Evolutionary conservation across 2,329 filamentous ascomycete species (phyloP).

Genomic region (Dactylellina cionopaga): DNA sequence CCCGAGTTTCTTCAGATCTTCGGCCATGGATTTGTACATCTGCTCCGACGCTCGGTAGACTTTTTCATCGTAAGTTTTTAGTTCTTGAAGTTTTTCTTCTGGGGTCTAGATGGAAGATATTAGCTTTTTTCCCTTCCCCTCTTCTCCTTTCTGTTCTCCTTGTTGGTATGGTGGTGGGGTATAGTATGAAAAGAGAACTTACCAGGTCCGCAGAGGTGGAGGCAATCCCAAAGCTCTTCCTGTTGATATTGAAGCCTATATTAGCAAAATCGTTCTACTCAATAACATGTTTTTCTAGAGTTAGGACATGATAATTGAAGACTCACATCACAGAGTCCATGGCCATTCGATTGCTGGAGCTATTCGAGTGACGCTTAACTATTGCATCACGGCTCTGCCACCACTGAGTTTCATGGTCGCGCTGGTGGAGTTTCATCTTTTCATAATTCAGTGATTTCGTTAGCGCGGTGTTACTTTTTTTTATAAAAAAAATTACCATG

Average conservation of each 20-base stretch:
- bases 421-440: conserved; percentile 55
- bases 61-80: conserved; percentile 54
- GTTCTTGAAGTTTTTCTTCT: conserved; percentile 52
- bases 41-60: conserved; percentile 53
- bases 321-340: conserved; percentile 48
- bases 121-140: too few relatives aligned
- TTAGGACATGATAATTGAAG: not conserved
- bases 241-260: not conserved
- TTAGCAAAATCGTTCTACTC: not conserved
- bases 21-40: conserved; percentile 55
- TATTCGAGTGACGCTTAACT: conserved; percentile 52
- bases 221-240: conserved; percentile 41
- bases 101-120: conserved; percentile 52
- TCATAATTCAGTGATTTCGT: not conserved
- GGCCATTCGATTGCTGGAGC: conserved; percentile 42
- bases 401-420: conserved; percentile 55
- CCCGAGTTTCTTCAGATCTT: conserved; percentile 52
- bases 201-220: conserved; percentile 18
- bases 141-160: not conserved
- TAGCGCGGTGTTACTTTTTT: not conserved
- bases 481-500: not conserved
- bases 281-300: not conserved
- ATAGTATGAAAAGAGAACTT: not conserved
- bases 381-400: conserved; percentile 54
- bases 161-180: conserved; percentile 11